phyloP scores from a whole-genome alignment of 148 eudicot genomes.

The Nepenthes gracilis region DNA sequence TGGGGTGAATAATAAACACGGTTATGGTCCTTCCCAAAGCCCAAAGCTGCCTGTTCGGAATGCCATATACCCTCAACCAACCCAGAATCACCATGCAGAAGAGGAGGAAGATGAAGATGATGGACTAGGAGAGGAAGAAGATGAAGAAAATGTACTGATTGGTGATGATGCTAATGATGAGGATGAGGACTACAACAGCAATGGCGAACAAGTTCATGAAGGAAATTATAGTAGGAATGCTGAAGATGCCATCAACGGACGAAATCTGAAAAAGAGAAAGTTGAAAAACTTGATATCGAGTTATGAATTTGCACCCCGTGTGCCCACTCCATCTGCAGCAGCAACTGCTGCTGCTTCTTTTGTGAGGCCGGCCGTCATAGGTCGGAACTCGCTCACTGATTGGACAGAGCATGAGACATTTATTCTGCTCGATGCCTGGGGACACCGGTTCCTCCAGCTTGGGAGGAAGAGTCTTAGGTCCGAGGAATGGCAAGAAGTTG shows the following conservation, averaged over 20 bases:
- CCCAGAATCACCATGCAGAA: conserved; percentile 16
- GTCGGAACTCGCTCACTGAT: conserved; percentile 36
- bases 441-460: conserved; percentile 43
- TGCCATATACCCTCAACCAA: conserved; percentile 14
- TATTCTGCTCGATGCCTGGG: conserved; percentile 69
- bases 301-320: conserved; percentile 72
- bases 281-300: conserved; percentile 44
- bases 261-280: conserved; percentile 56
- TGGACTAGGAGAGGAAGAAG: conserved; percentile 24
- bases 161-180: conserved; percentile 21
- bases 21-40: conserved; percentile 21
- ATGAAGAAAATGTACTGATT: conserved; percentile 14
- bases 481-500: conserved; percentile 78
- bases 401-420: conserved; percentile 76
- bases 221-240: conserved; percentile 5
- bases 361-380: conserved; percentile 30
- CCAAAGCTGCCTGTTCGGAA: conserved; percentile 21
- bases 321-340: conserved; percentile 22
- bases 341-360: conserved; percentile 8
- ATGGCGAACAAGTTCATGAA: conserved; percentile 1
- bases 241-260: conserved; percentile 13
- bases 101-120: conserved; percentile 25
- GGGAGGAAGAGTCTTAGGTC: conserved; percentile 66
- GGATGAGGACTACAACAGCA: conserved; percentile 12
- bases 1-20: conserved; percentile 22